Evolutionary conservation across 1,139 yeast species (phyloP).

Genomic region (Kodamaea suecica): DNA sequence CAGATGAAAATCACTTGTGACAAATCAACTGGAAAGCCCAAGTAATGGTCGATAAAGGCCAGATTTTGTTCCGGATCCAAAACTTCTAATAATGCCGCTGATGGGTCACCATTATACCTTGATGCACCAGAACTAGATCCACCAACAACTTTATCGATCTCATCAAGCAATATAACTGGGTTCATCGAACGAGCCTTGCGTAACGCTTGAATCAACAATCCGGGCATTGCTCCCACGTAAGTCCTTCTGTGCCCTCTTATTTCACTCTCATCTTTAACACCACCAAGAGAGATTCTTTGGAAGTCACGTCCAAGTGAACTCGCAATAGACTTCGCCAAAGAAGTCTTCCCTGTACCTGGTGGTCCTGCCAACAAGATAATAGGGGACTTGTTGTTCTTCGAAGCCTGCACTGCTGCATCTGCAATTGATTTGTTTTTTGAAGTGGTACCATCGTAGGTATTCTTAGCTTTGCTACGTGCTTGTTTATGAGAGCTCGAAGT

Average conservation of each 20-base stretch:
- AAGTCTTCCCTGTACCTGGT: slow-evolving; percentile 94
- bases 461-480: slow-evolving; percentile 27
- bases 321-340: slow-evolving; percentile 84
- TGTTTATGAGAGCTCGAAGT: slow-evolving; percentile 26
- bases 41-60: slow-evolving; percentile 76
- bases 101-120: slow-evolving; percentile 78
- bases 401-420: slow-evolving; percentile 25
- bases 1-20: slow-evolving; percentile 84
- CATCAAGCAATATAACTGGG: slow-evolving; percentile 87
- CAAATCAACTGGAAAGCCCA: slow-evolving; percentile 84
- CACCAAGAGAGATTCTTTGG: slow-evolving; percentile 85
- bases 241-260: slow-evolving; percentile 91
- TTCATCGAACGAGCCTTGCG: slow-evolving; percentile 78
- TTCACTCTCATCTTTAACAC: slow-evolving; percentile 86
- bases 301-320: slow-evolving; percentile 74
- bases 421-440: slow-evolving; percentile 2
- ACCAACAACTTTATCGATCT: slow-evolving; percentile 78
- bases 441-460: slow-evolving; percentile 18
- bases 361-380: slow-evolving; percentile 86
- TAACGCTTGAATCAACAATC: slow-evolving; percentile 74
- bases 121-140: slow-evolving; percentile 46
- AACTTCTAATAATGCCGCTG: slow-evolving; percentile 86
- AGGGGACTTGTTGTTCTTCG: slow-evolving; percentile 55
- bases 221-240: slow-evolving; percentile 93
- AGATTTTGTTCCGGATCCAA: slow-evolving; percentile 89